Base-by-base conservation (phyloP, 371 early-diverging fungal genomes). In the Chytridium lagenaria region DNA sequence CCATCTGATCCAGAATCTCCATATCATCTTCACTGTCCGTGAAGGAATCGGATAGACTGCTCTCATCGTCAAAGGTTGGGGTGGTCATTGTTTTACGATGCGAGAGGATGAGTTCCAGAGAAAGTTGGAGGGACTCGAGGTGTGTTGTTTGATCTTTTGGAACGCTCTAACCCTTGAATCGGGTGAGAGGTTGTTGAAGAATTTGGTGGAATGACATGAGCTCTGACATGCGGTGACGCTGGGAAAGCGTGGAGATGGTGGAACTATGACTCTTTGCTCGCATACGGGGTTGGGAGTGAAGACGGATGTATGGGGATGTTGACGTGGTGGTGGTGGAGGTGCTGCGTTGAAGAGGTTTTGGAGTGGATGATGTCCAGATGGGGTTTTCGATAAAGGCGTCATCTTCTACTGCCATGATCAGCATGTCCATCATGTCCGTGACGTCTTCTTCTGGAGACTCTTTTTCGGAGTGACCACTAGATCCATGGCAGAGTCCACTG, bases 331-430 rank as follows among this genome's bases (percentile, higher is more conserved):
- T 52, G n/a, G 55, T 22, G 12, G 16, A 5, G 5, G n/a, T 52
- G n/a, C 5, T 10, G 16, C 7, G 55, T 5, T 52, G 55, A 7
- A 5, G n/a, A 5, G 26, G 16, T 12, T 52, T 52, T 23, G n/a
- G 12, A 23, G 12, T 61, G 7, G 2, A 3, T 34, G 36, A 34
- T 34, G 31, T 37, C 61, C 61, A 61, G 34, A 37, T 12, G n/a
- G 61, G 61, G 61, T 61, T 61, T 7, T 33, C 61, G 36, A 61
- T 23, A 37, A 61, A 61, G 61, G 3, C 19, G 15, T 61, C 61
- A 26, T 61, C 3, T 12, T 44, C 44, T 19, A 44, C 12, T n/a
- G n/a, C n/a, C n/a, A n/a, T n/a, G n/a, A n/a, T n/a, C n/a, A n/a
- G n/a, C n/a, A n/a, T n/a, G n/a, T n/a, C n/a, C n/a, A n/a, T n/a